phyloP scores from a whole-genome alignment of 73 alveolate genomes.

The Paramecium caudatum region DNA sequence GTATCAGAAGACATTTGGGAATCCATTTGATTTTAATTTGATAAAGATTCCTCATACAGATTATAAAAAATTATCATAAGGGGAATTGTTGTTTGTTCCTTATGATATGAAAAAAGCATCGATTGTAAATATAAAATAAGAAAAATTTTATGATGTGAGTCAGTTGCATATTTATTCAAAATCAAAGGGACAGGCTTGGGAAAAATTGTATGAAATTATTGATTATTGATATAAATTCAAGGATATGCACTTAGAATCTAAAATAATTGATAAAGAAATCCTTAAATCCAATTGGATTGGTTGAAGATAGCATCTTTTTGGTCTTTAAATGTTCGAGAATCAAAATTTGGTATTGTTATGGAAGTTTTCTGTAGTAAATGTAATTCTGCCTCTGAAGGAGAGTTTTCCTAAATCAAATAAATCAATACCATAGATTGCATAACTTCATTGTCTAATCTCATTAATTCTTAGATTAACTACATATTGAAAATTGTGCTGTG shows the following conservation, averaged over 20 bases:
- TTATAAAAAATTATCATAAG: neutral
- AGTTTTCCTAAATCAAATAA: neutral
- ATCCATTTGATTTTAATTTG: slow-evolving; percentile 24
- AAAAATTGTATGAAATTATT: slow-evolving; percentile 4
- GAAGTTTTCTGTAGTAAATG: neutral
- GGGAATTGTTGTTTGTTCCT: neutral
- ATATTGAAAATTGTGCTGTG: neutral
- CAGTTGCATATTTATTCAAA: slow-evolving; percentile 24
- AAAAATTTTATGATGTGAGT: neutral
- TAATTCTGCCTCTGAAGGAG: neutral
- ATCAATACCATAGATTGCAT: neutral
- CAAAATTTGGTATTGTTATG: neutral
- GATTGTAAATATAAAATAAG: neutral
- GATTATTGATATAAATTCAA: neutral
- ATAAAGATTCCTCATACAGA: slow-evolving; percentile 45
- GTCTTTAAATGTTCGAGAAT: neutral
- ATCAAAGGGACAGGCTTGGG: slow-evolving; percentile 7
- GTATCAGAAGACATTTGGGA: neutral
- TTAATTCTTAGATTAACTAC: neutral
- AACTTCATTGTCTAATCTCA: neutral
- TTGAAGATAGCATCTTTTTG: neutral
- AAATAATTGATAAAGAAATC: too few species aligned
- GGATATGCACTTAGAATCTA: neutral
- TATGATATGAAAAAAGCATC: slow-evolving; percentile 33
- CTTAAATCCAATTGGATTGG: slow-evolving; percentile 10